A percentile compares a stretch with the other conserved stretches of the same genome.
phyloP scores from a whole-genome alignment of 2,329 filamentous ascomycete species.

The Verticillium zaregamsianum region DNA sequence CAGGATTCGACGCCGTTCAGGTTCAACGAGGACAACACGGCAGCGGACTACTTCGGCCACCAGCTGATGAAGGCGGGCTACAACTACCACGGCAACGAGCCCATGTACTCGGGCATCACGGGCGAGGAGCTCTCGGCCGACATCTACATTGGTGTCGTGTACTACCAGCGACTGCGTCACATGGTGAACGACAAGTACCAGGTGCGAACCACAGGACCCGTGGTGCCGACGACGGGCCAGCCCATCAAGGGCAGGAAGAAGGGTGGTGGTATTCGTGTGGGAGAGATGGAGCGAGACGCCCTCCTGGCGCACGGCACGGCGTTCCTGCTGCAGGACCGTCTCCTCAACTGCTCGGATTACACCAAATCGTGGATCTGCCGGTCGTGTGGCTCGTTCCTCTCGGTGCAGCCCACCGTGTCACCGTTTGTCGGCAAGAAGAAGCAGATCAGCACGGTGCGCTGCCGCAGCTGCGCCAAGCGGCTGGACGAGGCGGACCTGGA shows the following conservation, averaged over 20 bases:
- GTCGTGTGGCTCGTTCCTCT: constrained; percentile 84
- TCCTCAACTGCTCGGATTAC: constrained; percentile 97
- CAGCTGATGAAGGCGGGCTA: constrained; percentile 94
- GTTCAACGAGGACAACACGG: constrained; percentile 88
- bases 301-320: constrained; percentile 92
- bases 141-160: constrained; percentile 95
- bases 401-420: constrained; percentile 74
- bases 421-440: constrained; percentile 61
- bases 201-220: constrained; percentile 90
- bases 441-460: constrained; percentile 67
- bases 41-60: constrained; percentile 91
- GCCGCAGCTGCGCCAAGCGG: constrained; percentile 68
- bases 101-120: constrained; percentile 97
- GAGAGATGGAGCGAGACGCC: constrained; percentile 98
- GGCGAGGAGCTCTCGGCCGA: constrained; percentile 91
- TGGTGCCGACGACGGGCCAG: constrained; percentile 86
- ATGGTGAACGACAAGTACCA: constrained; percentile 99
- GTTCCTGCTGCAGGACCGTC: constrained; percentile 88
- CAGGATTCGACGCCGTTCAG: constrained; percentile 95
- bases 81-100: constrained; percentile 98
- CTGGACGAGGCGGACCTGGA: constrained; percentile 55
- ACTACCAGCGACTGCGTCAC: constrained; percentile 96
- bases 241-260: constrained; percentile 96
- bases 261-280: constrained; percentile 96
- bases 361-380: constrained; percentile 86